Evolutionary conservation across 257 asterid species (phyloP), one percentile per base, ranked within the genome.

Genomic region (Ophiorrhiza pumila): DNA sequence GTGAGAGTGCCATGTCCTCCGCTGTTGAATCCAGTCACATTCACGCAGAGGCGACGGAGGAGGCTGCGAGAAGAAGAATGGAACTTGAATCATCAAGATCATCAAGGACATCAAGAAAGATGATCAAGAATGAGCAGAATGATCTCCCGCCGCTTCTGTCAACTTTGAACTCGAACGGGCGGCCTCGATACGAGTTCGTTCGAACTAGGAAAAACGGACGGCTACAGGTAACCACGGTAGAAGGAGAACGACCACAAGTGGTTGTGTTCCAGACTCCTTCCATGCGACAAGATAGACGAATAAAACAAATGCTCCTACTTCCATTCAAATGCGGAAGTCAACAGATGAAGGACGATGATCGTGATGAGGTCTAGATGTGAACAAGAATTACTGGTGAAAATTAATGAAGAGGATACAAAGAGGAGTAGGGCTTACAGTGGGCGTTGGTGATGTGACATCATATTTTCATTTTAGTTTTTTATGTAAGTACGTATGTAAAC

Each of bases 131-230:
- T 20, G 63, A 52, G 11, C 49, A 0, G 61, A 22, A 20, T 20
- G 15, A 29, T 56, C 65, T 79, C 65, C 83, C 77, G 52, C 77
- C 80, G 50, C 31, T 67, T 29, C 5, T 79, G 58, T 14, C 64
- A 18, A 71, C 29, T 52, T 61, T 75, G 80, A 32, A 46, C 13
- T 10, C 9, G 66, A 71, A 66, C 35, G 78, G 80, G 29, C 64
- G 65, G 75, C 69, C 63, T 1, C 50, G 58, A 39, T 66, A n/a
- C 42, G 43, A 61, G 61, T 47, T 59, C 7, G 22, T 71, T 57
- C 71, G 53, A 47, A 29, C 12, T 37, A 39, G 64, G 45, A 80
- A 68, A 27, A 23, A 67, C 10, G 75, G 69, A 66, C 67, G 78
- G 75, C n/a, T 79, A 20, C 17, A 4, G 71, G 75, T 75, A 3